A percentile compares a stretch with the other conserved stretches of the same genome.
Conservation (phyloP, 768 basidiomycete genomes). For the Collybiopsis confluens region DNA sequence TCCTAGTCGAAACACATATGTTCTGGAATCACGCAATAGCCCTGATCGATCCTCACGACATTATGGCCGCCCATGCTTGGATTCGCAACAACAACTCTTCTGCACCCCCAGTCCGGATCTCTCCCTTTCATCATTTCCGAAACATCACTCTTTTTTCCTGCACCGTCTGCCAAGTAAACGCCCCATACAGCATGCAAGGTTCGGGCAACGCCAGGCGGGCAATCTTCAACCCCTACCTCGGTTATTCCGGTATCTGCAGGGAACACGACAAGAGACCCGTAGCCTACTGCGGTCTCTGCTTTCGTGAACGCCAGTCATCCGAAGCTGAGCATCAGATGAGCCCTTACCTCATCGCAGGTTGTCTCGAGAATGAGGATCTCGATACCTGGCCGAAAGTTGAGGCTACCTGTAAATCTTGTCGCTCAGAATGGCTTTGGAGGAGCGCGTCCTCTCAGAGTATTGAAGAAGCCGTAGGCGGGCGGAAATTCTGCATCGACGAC, state of each 20-base stretch:
- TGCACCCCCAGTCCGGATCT: conserved; percentile 32
- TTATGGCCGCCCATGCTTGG: too few species aligned
- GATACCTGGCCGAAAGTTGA: too few species aligned
- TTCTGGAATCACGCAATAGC: conserved; percentile 68
- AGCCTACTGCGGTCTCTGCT: conserved; percentile 64
- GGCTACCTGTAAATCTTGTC: too few species aligned
- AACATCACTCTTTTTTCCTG: conserved; percentile 53
- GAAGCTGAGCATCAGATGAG: conserved; percentile 24
- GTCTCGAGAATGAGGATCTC: too few species aligned
- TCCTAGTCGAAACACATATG: conserved; percentile 59
- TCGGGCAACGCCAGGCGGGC: conserved; percentile 49
- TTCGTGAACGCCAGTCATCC: conserved; percentile 51
- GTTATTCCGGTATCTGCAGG: conserved; percentile 49
- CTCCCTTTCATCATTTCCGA: conserved; percentile 60
- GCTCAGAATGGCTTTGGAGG: conserved; percentile 57
- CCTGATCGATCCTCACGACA: conserved; percentile 59
- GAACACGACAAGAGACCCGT: conserved; percentile 54
- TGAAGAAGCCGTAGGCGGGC: neutral
- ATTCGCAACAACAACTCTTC: conserved; percentile 34
- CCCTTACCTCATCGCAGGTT: conserved; percentile 35
- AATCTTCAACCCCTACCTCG: conserved; percentile 37
- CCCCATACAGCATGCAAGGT: conserved; percentile 43
- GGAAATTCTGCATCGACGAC: conserved; percentile 23
- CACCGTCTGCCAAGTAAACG: conserved; percentile 64
- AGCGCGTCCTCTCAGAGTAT: neutral